Conservation (phyloP, 2,329 filamentous ascomycete genomes). For the Aspergillus tanneri region DNA sequence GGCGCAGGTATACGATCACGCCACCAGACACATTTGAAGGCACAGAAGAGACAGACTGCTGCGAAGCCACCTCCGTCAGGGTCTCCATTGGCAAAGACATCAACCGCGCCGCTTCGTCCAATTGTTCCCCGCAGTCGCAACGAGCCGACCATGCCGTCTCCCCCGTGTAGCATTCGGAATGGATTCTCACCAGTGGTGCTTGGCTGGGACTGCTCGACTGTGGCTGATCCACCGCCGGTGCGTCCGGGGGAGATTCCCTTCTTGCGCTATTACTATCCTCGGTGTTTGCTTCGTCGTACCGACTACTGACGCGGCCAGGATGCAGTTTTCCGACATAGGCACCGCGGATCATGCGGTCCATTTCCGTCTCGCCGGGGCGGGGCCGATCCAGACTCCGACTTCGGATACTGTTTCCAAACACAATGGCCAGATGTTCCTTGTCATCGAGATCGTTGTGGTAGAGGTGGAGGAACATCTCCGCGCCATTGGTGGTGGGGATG, state of each 20-base stretch:
- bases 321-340: slow-evolving; percentile 87
- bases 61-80: slow-evolving; percentile 28
- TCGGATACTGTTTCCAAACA: slow-evolving; percentile 85
- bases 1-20: slow-evolving; percentile 91
- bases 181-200: slow-evolving; percentile 83
- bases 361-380: slow-evolving; percentile 49
- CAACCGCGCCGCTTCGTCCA: slow-evolving; percentile 90
- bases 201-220: slow-evolving; percentile 21
- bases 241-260: slow-evolving; percentile 4
- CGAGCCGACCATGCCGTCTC: slow-evolving; percentile 98
- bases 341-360: slow-evolving; percentile 80
- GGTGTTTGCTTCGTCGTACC: slow-evolving; percentile 50
- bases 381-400: slow-evolving; percentile 58
- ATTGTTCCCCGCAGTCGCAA: slow-evolving; percentile 95
- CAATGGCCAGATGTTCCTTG: slow-evolving; percentile 96
- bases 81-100: slow-evolving; percentile 68
- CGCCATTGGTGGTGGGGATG: slow-evolving; percentile 86
- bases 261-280: slow-evolving; percentile 9
- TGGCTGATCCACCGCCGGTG: slow-evolving; percentile 12
- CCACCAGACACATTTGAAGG: slow-evolving; percentile 65
- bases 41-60: slow-evolving; percentile 26
- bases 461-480: slow-evolving; percentile 95
- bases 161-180: slow-evolving; percentile 97
- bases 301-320: slow-evolving; percentile 77
- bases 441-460: slow-evolving; percentile 91